Evolutionary conservation across 2,329 filamentous ascomycete species (phyloP).

Genomic region (Neonectria neomacrospora): DNA sequence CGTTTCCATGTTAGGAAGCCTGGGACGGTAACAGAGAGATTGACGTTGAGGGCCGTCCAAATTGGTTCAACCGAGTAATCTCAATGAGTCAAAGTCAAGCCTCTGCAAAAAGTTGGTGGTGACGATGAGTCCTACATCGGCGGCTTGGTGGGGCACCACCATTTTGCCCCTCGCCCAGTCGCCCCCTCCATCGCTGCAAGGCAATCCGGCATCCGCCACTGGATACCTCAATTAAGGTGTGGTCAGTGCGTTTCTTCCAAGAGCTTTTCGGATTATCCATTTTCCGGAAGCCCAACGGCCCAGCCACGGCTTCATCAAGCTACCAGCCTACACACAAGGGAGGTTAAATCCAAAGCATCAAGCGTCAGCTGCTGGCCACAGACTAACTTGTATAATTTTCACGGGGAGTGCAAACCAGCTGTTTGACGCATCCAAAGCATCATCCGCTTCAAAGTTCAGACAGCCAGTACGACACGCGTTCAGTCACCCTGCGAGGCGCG

Average conservation of each 20-base stretch:
- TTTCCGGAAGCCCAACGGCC: slow-evolving; percentile 11
- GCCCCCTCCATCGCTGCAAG: slow-evolving; percentile 33
- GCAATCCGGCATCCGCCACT: slow-evolving; percentile 35
- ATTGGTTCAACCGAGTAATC: slow-evolving; percentile 21
- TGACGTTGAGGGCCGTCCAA: slow-evolving; percentile 14
- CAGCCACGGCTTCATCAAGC: slow-evolving; percentile 17
- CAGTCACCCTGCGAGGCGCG: background rate
- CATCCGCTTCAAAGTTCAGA: background rate
- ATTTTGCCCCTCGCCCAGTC: slow-evolving; percentile 42
- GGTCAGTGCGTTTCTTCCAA: slow-evolving; percentile 45
- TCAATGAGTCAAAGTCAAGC: slow-evolving; percentile 40
- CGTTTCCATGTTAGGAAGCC: slow-evolving; percentile 65
- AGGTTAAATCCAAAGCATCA: slow-evolving; percentile 7
- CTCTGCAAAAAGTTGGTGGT: slow-evolving; percentile 41
- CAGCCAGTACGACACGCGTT: background rate
- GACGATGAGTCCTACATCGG: slow-evolving; percentile 45
- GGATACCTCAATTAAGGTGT: slow-evolving; percentile 47
- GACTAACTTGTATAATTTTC: background rate
- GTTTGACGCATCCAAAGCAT: background rate
- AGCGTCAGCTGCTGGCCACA: slow-evolving; percentile 13
- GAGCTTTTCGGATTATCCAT: slow-evolving; percentile 39
- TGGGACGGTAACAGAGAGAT: slow-evolving; percentile 12
- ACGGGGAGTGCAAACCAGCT: background rate
- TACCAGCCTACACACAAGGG: slow-evolving; percentile 1
- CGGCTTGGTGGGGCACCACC: slow-evolving; percentile 42